phyloP scores from a whole-genome alignment of 805 yeast genomes.

The Clavispora asparagi region DNA sequence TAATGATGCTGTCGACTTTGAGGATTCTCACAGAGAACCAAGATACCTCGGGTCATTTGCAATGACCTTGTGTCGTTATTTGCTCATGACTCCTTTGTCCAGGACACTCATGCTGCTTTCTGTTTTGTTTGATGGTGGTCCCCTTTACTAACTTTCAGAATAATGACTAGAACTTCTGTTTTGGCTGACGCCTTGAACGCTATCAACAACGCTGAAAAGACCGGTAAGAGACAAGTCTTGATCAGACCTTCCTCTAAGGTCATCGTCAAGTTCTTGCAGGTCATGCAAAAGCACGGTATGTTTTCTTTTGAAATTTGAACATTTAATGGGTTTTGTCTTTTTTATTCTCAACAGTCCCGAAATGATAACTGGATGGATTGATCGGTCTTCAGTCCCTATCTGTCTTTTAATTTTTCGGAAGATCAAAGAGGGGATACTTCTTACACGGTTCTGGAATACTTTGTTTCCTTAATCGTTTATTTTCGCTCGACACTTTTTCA shows the following conservation, averaged over 20 bases:
- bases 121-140: slow-evolving; percentile 15
- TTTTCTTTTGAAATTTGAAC: slow-evolving; percentile 1
- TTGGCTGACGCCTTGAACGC: slow-evolving; percentile 34
- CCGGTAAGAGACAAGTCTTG: slow-evolving; percentile 34
- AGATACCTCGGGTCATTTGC: slow-evolving; percentile 8
- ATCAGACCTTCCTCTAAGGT: slow-evolving; percentile 33
- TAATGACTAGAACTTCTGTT: slow-evolving; percentile 31
- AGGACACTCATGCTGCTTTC: slow-evolving; percentile 21
- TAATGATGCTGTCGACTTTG: background rate
- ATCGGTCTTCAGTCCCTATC: slow-evolving; percentile 81
- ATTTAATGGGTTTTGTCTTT: background rate
- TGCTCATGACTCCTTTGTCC: slow-evolving; percentile 16
- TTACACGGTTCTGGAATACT: slow-evolving; percentile 53
- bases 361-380: slow-evolving; percentile 98
- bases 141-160: slow-evolving; percentile 13
- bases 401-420: slow-evolving; percentile 98
- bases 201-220: slow-evolving; percentile 33
- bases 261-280: slow-evolving; percentile 28
- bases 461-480: slow-evolving; percentile 51
- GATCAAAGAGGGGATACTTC: slow-evolving; percentile 60
- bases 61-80: background rate
- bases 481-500: slow-evolving; percentile 52
- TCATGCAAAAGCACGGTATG: slow-evolving; percentile 29
- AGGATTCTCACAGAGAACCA: slow-evolving; percentile 4
- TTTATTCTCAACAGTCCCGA: slow-evolving; percentile 46